These are phyloP conservation scores for Sclerotinia trifoliorum DNA, from an alignment of 2,329 filamentous ascomycete species.

Conservation along the genomic window DNA sequence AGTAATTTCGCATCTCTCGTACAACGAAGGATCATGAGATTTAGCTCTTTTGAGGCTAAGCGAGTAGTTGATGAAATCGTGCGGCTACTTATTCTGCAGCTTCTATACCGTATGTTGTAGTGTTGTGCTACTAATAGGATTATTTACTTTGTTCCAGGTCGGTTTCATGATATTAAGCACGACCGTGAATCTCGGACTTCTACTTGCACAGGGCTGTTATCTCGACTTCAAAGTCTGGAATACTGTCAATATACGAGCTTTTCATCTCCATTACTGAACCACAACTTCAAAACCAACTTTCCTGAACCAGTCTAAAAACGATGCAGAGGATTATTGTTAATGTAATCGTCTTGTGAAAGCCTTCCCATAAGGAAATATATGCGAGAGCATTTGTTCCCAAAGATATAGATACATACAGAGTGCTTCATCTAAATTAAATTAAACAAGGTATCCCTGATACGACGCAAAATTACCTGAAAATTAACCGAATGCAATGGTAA, in stretches of 20 bases:
- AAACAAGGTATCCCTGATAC: too few species aligned
- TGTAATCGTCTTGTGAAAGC: too few species aligned
- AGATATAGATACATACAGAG: too few species aligned
- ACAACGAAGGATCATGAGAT: background rate
- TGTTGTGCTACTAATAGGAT: background rate
- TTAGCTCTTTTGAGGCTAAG: background rate
- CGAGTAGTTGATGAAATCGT: background rate
- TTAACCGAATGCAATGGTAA: too few species aligned
- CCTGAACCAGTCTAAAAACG: too few species aligned
- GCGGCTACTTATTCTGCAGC: background rate
- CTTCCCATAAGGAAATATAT: too few species aligned
- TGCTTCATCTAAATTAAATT: too few species aligned
- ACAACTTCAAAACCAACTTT: background rate
- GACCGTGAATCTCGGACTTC: background rate
- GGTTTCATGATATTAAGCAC: background rate
- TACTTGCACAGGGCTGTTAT: background rate
- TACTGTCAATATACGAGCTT: background rate
- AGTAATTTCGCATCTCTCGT: background rate
- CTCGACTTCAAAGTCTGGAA: too few species aligned
- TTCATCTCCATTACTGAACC: background rate
- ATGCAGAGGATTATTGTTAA: too few species aligned
- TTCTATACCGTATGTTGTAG: background rate
- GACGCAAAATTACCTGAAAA: too few species aligned
- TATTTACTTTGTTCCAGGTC: background rate
- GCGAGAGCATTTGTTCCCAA: too few species aligned